Base-by-base conservation (phyloP, 2,329 filamentous ascomycete genomes). In the Scorias spongiosa region DNA sequence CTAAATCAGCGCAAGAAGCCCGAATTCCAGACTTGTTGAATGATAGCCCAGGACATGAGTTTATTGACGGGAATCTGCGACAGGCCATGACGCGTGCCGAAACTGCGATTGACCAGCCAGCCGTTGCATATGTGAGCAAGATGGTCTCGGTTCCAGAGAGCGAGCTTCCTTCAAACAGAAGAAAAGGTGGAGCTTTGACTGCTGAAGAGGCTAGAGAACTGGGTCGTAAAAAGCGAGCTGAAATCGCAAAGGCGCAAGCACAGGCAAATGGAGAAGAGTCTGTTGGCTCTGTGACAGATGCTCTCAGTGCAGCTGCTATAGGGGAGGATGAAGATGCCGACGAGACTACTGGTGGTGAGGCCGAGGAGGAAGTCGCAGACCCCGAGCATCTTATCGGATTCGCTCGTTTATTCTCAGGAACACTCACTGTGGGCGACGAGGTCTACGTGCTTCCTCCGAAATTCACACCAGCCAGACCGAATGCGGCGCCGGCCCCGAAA, bases 111-210 rank as follows among this genome's bases (percentile, higher is more conserved):
- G 71, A 78, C 0, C 81, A 83, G 45, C 88, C 89, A 0, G 78
- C 93, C 0, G 85, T 98, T 1, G 89, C 85, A 8, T 98, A 94
- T 52, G 84, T 98, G 48, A 96, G 89, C 66, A 98, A 98, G 62
- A 95, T 98, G 87, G 84, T 96, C 1, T 91, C 91, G 0, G 74
- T 98, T 10, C 89, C 87, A 0, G 85, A 93, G 57, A 95, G 85
- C 62, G 89, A 98, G 54, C 69, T 98, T 5, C 84, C 85, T 0
- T 77, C 89, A 42, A 94, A 94, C 61, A 93, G 82, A 62, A 74
- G 85, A 39, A 73, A 78, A 12, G 80, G 81, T 0, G 78, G 66
- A 15, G 66, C 79, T 38, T 72, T 96, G 56, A 93, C 77, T 34
- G 82, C 86, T 1, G 91, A 94, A 49, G 91, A 96, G 63, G 91